A percentile compares a stretch with the other conserved stretches of the same genome.
Conservation (phyloP, 768 basidiomycete species). For the Kwoniella newhampshirensis region DNA sequence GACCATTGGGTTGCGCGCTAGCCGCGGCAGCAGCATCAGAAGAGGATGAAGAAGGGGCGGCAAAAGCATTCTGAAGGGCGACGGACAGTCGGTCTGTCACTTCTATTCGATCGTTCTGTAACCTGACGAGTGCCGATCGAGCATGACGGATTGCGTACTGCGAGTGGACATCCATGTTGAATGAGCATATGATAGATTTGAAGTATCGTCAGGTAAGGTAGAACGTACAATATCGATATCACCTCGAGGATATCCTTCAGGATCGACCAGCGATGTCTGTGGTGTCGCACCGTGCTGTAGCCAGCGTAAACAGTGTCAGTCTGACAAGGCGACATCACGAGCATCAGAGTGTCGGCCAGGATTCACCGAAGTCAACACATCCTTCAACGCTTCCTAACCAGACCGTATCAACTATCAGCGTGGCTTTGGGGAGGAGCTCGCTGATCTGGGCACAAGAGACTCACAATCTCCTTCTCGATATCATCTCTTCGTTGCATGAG, state of each 20-base stretch:
- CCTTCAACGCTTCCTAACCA: slow-evolving; percentile 36
- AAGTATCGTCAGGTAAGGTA: not conserved
- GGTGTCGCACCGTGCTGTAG: slow-evolving; percentile 31
- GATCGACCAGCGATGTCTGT: slow-evolving; percentile 72
- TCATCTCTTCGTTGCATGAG: slow-evolving; percentile 69
- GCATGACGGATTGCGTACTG: slow-evolving; percentile 51
- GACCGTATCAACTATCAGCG: slow-evolving; percentile 34
- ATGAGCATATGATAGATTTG: not conserved
- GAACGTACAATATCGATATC: slow-evolving; percentile 72
- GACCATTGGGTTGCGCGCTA: slow-evolving; percentile 15
- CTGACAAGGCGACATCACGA: not conserved
- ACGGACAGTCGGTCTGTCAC: slow-evolving; percentile 68
- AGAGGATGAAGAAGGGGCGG: slow-evolving; percentile 47
- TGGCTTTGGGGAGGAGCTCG: not conserved
- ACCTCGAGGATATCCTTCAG: slow-evolving; percentile 82
- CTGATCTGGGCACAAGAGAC: slow-evolving; percentile 8
- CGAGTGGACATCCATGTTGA: not conserved
- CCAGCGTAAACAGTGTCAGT: no score
- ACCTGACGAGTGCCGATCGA: slow-evolving; percentile 71
- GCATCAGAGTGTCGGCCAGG: not conserved
- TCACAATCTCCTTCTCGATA: slow-evolving; percentile 70
- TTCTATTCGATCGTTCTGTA: slow-evolving; percentile 72
- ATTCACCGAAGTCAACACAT: slow-evolving; percentile 40
- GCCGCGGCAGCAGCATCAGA: slow-evolving; percentile 22
- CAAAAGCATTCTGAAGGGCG: slow-evolving; percentile 70